Conservation (phyloP, 176 grass and related monocot species). For the Phoenix roebelenii region DNA sequence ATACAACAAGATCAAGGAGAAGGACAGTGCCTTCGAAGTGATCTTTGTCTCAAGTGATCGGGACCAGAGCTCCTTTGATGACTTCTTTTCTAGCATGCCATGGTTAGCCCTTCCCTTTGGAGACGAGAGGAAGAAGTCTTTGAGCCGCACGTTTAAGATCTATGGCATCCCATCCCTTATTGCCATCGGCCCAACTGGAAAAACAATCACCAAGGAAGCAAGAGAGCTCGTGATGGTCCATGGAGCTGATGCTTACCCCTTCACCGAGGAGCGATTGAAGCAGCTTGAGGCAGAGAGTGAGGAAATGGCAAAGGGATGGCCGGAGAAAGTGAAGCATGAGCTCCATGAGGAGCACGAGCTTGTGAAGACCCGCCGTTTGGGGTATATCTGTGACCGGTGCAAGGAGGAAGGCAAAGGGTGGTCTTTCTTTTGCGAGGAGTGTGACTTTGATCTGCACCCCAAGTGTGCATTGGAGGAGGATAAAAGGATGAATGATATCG, state of each 20-base stretch:
- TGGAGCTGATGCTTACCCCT: constrained; percentile 63
- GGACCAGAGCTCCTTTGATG: constrained; percentile 49
- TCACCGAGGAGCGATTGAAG: constrained; percentile 50
- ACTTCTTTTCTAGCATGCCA: constrained; percentile 65
- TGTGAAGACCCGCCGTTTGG: constrained; percentile 26
- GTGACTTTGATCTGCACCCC: constrained; percentile 2
- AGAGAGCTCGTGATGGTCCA: constrained; percentile 32
- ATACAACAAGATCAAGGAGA: constrained; percentile 76
- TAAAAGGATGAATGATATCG: background rate
- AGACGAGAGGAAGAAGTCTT: constrained; percentile 43
- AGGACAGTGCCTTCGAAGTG: constrained; percentile 60
- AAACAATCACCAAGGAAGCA: constrained; percentile 45
- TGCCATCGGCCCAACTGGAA: constrained; percentile 55
- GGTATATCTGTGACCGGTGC: constrained; percentile 22
- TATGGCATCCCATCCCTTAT: constrained; percentile 44
- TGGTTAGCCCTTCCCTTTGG: constrained; percentile 70
- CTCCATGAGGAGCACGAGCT: constrained; percentile 70
- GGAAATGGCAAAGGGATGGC: constrained; percentile 38
- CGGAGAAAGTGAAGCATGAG: constrained; percentile 60
- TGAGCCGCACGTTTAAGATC: constrained; percentile 45
- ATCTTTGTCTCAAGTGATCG: constrained; percentile 67
- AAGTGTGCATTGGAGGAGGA: constrained; percentile 5
- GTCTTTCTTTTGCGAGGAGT: constrained; percentile 17
- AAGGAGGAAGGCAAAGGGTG: background rate
- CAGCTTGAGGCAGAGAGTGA: constrained; percentile 46